Percentiles rank a stretch among this genome's conserved stretches.
phyloP scores from a whole-genome alignment of 768 basidiomycete species.

The Pisolithus marmoratus region DNA sequence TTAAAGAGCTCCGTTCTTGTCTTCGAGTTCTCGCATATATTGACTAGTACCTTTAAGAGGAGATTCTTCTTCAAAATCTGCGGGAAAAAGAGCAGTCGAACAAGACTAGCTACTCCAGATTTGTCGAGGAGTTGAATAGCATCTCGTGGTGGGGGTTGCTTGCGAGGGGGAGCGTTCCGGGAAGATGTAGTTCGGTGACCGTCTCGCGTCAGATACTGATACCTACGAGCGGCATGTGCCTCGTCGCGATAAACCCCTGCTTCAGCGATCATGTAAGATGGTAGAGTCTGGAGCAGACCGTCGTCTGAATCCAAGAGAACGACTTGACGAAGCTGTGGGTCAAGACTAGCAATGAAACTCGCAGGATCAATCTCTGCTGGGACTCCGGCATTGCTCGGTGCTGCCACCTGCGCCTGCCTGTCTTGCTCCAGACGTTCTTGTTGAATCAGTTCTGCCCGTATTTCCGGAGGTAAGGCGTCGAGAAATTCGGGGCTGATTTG shows the following conservation, averaged over 20 bases:
- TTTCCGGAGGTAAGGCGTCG: slow-evolving; percentile 92
- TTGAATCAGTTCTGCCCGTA: slow-evolving; percentile 94
- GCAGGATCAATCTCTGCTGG: slow-evolving; percentile 81
- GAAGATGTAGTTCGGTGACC: slow-evolving; percentile 20
- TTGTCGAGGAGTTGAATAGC: slow-evolving; percentile 93
- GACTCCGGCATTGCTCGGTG: slow-evolving; percentile 28
- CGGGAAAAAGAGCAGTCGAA: slow-evolving; percentile 94
- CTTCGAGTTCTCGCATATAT: slow-evolving; percentile 91
- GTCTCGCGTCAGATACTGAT: slow-evolving; percentile 26
- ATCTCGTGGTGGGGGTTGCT: slow-evolving; percentile 62
- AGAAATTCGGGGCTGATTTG: slow-evolving; percentile 94
- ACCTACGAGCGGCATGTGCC: slow-evolving; percentile 32
- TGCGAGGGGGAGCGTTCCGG: slow-evolving; percentile 35
- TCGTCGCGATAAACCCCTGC: slow-evolving; percentile 67
- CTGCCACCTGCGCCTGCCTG: slow-evolving; percentile 38
- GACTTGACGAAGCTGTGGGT: slow-evolving; percentile 84
- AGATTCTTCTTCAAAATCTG: slow-evolving; percentile 81
- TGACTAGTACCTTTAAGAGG: slow-evolving; percentile 85
- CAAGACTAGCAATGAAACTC: slow-evolving; percentile 87
- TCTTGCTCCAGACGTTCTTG: slow-evolving; percentile 86
- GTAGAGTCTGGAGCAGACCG: slow-evolving; percentile 73
- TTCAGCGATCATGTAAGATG: slow-evolving; percentile 83
- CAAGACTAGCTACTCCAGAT: slow-evolving; percentile 77
- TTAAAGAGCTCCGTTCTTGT: slow-evolving; percentile 93
- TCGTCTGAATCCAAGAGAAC: slow-evolving; percentile 88